These are phyloP conservation scores for Rusavskia elegans DNA, from an alignment of 495 filamentous ascomycete species.

Conservation along the genomic window DNA sequence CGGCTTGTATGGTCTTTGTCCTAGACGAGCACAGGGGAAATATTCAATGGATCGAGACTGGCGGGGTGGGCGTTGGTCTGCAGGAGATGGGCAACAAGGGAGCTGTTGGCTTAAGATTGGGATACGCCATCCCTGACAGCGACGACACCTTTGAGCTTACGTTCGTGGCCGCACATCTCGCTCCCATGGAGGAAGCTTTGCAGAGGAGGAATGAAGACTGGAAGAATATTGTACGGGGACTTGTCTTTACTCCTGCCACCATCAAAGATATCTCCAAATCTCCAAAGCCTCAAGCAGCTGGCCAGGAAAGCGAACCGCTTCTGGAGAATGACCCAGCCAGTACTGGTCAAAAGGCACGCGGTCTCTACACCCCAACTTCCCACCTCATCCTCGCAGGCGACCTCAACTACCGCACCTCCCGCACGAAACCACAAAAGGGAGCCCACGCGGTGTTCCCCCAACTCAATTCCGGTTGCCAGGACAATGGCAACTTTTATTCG, in stretches of 20 bases:
- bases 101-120: constrained; percentile 62
- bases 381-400: constrained; percentile 80
- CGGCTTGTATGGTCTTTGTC: constrained; percentile 68
- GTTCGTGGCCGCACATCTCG: constrained; percentile 78
- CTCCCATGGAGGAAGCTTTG: constrained; percentile 62
- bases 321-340: constrained; percentile 15
- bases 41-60: constrained; percentile 46
- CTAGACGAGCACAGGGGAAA: constrained; percentile 35
- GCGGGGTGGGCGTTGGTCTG: constrained; percentile 65
- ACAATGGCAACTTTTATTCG: constrained; percentile 36
- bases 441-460: constrained; percentile 45
- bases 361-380: constrained; percentile 57
- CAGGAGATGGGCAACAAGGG: constrained; percentile 91
- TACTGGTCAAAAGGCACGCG: constrained; percentile 11
- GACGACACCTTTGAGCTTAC: constrained; percentile 46
- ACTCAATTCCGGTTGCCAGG: constrained; percentile 29
- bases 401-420: constrained; percentile 79
- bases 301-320: constrained; percentile 28
- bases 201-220: constrained; percentile 68
- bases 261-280: not conserved
- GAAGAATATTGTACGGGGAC: constrained; percentile 57
- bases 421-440: constrained; percentile 34
- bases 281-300: constrained; percentile 6
- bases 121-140: constrained; percentile 23
- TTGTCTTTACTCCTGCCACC: constrained; percentile 44